phyloP scores from a whole-genome alignment of 192 early-diverging fungal genomes.

The Podila epigama region DNA sequence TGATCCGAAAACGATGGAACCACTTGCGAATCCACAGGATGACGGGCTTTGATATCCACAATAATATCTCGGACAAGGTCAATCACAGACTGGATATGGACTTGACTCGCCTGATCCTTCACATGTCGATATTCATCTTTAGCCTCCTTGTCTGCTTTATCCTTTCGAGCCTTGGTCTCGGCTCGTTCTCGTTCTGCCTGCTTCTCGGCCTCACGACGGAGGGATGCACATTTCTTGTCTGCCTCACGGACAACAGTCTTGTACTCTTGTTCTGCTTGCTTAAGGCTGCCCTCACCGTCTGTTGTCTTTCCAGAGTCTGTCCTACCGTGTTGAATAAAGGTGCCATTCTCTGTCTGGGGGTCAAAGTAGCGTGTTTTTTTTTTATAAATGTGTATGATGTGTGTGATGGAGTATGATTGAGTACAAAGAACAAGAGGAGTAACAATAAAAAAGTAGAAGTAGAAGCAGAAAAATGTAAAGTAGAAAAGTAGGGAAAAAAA shows the following conservation, averaged over 20 bases:
- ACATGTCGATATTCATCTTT: constrained; percentile 24
- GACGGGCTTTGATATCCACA: constrained; percentile 27
- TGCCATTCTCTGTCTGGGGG: too few species aligned
- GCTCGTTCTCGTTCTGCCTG: constrained; percentile 21
- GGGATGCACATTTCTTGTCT: constrained; percentile 24
- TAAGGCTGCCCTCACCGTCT: constrained; percentile 14
- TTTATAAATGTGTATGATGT: too few species aligned
- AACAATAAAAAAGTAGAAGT: too few species aligned
- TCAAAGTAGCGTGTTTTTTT: too few species aligned
- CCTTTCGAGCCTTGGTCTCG: constrained; percentile 8
- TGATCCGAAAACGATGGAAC: background rate
- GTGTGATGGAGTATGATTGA: too few species aligned
- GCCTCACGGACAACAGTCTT: constrained; percentile 25
- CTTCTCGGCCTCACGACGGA: constrained; percentile 31
- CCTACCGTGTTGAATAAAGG: too few species aligned
- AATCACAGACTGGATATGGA: constrained; percentile 20
- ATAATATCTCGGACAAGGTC: constrained; percentile 21
- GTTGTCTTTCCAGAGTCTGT: constrained; percentile 9
- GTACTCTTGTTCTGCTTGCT: constrained; percentile 33
- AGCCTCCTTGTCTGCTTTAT: constrained; percentile 18
- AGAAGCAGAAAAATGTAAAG: too few species aligned
- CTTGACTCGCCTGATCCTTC: constrained; percentile 22
- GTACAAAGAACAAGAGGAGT: too few species aligned
- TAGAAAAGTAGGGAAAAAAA: background rate
- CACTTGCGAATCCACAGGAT: background rate